Base-by-base conservation (phyloP, 73 alveolate species). In the Paramecium sonneborni region DNA sequence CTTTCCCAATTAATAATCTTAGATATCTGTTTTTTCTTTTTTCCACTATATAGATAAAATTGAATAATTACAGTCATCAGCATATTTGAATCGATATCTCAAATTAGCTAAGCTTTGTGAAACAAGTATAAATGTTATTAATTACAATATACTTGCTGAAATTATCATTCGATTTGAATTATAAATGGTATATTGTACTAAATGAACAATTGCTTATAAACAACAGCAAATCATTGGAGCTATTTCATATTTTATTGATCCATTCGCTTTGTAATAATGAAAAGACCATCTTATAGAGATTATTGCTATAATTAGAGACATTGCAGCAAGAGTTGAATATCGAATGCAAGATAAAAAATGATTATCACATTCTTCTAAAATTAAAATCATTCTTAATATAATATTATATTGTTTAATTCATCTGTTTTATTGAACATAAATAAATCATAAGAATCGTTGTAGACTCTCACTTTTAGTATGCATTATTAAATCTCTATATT, bases 181-280 rank as follows among this genome's bases (percentile, higher is more conserved):
- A 34, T 72, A 72, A 72, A 72, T 72, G 12, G 86, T 35, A 18
- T 35, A 72, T 72, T 72, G 26, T 32, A 72, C 32, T 30, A 38
- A 35, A 72, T 72, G 86, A 15, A 72, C 20, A 20, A 72, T 35
- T 0, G 86, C 86, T 41, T 72, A 15, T 9, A 72, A 72, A 72
- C 86, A 35, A 38, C 86, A 72, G 35, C 58, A 35, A 20, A 72
- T 10, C 86, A 72, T 72, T 11, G 86, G 86, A 0, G 86, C 86
- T 34, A 72, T 72, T 38, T 72, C 86, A 38, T 72, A 72, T 21
- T 18, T 5, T 14, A 72, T 28, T 30, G 55, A 38, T 34, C 86
- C 86, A 72, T 72, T 32, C 5, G 58, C 57, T 41, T 72, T 72
- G 57, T 72, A 72, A 32, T 72, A 37, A 14, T 37, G 55, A 38